Conservation (phyloP, 306 rosid genomes). For the Glycine soja region DNA sequence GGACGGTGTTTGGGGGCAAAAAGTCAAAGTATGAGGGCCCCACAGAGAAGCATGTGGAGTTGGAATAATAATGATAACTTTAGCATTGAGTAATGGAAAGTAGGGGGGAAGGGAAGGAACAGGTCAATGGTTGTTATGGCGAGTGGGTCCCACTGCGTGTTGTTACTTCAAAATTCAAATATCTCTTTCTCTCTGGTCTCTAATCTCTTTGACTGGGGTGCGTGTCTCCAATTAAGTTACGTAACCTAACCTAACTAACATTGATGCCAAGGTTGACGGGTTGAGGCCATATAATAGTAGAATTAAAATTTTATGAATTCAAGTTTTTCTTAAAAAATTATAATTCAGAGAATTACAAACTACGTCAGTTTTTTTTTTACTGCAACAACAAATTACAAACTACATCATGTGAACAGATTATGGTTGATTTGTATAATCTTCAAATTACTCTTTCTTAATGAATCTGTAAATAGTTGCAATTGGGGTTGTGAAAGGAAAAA, state of each 20-base stretch:
- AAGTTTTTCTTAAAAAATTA: too few relatives aligned
- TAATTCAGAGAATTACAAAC: too few relatives aligned
- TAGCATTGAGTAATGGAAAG: neutral
- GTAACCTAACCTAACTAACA: neutral
- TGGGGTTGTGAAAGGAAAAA: too few relatives aligned
- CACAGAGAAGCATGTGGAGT: conserved; percentile 18
- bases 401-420: too few relatives aligned
- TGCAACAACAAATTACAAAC: too few relatives aligned
- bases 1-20: neutral
- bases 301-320: too few relatives aligned
- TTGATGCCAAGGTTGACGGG: too few relatives aligned
- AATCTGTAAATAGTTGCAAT: too few relatives aligned
- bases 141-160: conserved; percentile 23
- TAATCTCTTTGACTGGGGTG: conserved; percentile 27
- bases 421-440: too few relatives aligned
- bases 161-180: neutral
- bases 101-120: neutral
- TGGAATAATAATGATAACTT: conserved; percentile 26
- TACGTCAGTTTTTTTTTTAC: too few relatives aligned
- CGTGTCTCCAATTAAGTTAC: neutral
- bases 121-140: conserved; percentile 44
- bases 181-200: neutral
- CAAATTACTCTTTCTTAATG: too few relatives aligned
- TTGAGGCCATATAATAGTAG: too few relatives aligned
- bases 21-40: conserved; percentile 44